Evolutionary conservation across 139 green algal genomes (phyloP).

Genomic region (Coelastrella sp.): DNA sequence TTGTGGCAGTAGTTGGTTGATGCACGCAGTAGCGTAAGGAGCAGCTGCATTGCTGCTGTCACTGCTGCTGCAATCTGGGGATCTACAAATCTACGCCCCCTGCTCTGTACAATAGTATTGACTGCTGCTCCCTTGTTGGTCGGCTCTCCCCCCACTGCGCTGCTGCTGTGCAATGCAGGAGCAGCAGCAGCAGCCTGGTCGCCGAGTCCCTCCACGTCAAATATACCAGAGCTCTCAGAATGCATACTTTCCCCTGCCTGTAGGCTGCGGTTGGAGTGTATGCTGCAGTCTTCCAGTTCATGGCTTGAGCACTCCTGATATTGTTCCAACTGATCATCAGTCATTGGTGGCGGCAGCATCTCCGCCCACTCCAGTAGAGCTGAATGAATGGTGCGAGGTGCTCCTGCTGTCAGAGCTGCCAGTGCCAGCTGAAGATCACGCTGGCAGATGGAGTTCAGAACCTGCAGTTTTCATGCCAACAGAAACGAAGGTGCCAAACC

Average conservation of each 20-base stretch:
- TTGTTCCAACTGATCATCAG: background rate
- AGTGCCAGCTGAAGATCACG: background rate
- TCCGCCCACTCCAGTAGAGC: conserved; percentile 11
- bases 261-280: background rate
- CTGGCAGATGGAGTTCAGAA: background rate
- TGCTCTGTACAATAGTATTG: too few species aligned
- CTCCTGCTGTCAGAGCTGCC: conserved; percentile 7
- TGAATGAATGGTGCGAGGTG: background rate
- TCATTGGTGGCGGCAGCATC: background rate
- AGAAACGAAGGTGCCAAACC: too few species aligned
- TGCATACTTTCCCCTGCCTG: background rate
- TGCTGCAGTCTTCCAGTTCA: background rate
- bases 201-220: background rate
- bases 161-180: too few species aligned
- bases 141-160: too few species aligned
- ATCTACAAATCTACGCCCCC: background rate
- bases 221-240: background rate
- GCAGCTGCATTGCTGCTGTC: background rate
- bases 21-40: background rate
- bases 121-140: too few species aligned
- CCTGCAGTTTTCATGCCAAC: background rate
- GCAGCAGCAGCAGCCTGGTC: background rate
- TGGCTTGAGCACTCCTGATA: background rate
- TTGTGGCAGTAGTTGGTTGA: background rate
- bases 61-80: background rate